Evolutionary conservation across 805 yeast genomes (phyloP).

Genomic region (Teunomyces cretensis): DNA sequence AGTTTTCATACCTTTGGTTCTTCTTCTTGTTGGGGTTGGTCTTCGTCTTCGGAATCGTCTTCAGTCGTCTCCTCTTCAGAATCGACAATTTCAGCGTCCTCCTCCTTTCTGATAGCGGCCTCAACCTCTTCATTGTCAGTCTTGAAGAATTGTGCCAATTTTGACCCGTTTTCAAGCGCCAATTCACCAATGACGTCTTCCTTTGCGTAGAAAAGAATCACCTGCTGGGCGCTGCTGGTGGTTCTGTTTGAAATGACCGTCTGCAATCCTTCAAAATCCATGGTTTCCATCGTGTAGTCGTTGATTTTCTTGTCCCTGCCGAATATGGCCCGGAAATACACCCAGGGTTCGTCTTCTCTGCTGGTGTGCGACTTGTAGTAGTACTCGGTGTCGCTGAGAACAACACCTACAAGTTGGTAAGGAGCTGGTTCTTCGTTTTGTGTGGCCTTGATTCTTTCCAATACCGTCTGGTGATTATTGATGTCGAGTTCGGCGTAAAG

Average conservation of each 20-base stretch:
- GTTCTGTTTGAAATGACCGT: constrained; percentile 15
- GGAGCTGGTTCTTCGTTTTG: constrained; percentile 13
- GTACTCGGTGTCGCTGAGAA: constrained; percentile 30
- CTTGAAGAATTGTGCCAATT: constrained; percentile 16
- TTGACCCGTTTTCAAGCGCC: constrained; percentile 6
- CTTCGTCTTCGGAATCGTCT: background rate
- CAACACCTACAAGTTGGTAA: constrained; percentile 30
- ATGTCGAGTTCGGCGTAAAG: constrained; percentile 18
- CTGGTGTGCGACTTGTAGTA: constrained; percentile 17
- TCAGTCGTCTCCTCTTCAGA: background rate
- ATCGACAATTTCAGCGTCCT: background rate
- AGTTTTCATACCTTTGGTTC: background rate
- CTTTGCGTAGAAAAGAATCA: constrained; percentile 19
- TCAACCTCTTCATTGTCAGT: constrained; percentile 16
- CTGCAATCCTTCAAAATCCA: constrained; percentile 20
- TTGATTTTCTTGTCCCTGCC: constrained; percentile 10
- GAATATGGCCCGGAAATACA: constrained; percentile 14
- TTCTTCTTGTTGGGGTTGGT: background rate
- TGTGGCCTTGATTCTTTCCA: constrained; percentile 10
- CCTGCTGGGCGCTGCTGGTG: constrained; percentile 10
- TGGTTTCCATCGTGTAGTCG: constrained; percentile 18
- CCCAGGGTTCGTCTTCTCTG: constrained; percentile 22
- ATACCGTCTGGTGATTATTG: constrained; percentile 18
- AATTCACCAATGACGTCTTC: constrained; percentile 8
- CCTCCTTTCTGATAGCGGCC: constrained; percentile 5